These are phyloP conservation scores for Arctium minus DNA, from an alignment of 129 eudicot species.

Conservation along the genomic window DNA sequence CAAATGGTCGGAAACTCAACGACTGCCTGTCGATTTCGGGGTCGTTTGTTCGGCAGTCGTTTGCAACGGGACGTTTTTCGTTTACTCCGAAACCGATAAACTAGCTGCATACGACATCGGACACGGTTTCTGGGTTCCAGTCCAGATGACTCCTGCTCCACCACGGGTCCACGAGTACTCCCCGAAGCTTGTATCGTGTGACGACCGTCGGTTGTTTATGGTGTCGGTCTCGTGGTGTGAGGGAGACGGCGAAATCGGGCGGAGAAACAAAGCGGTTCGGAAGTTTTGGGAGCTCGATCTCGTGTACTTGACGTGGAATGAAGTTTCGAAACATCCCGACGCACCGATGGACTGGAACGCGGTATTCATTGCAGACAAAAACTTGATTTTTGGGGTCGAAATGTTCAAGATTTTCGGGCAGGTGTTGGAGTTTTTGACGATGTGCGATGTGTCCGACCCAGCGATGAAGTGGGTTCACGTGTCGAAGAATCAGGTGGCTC, in stretches of 20 bases:
- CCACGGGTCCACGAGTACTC: slow-evolving; percentile 75
- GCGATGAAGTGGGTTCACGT: slow-evolving; percentile 61
- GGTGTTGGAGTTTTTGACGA: slow-evolving; percentile 79
- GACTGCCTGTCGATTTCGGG: slow-evolving; percentile 67
- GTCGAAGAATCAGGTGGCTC: slow-evolving; percentile 71
- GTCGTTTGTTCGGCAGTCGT: slow-evolving; percentile 60
- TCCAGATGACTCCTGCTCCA: slow-evolving; percentile 48
- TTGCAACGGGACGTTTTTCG: slow-evolving; percentile 54
- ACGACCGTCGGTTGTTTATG: slow-evolving; percentile 54
- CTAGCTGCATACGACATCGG: slow-evolving; percentile 70
- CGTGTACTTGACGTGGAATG: slow-evolving; percentile 40
- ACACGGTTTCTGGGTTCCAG: slow-evolving; percentile 62
- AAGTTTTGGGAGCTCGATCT: slow-evolving; percentile 92
- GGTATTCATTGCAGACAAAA: slow-evolving; percentile 59
- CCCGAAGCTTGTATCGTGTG: slow-evolving; percentile 62
- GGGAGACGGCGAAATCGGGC: slow-evolving; percentile 90
- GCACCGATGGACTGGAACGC: slow-evolving; percentile 99
- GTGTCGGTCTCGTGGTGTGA: slow-evolving; percentile 93
- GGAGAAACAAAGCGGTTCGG: slow-evolving; percentile 87
- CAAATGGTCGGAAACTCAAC: slow-evolving; percentile 76
- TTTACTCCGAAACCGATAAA: slow-evolving; percentile 69
- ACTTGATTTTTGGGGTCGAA: slow-evolving; percentile 71
- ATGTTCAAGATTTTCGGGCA: slow-evolving; percentile 97
- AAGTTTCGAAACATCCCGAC: slow-evolving; percentile 74
- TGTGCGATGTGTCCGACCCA: slow-evolving; percentile 46